Base-by-base conservation (phyloP, 1,284 basidiomycete species). In the Inonotus hispidus region DNA sequence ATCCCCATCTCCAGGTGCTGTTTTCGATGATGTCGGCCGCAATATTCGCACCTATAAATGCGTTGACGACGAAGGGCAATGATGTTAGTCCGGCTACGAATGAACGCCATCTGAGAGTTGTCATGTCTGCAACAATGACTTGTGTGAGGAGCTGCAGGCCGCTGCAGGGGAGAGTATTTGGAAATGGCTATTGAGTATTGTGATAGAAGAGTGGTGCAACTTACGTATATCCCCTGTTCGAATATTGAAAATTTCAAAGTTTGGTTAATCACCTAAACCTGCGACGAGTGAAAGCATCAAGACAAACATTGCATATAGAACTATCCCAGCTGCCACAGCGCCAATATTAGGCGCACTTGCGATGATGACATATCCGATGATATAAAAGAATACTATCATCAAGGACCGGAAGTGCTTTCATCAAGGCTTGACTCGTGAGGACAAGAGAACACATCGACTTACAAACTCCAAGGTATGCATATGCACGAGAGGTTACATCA, bases 41-140 rank as follows among this genome's bases (percentile, higher is more conserved):
- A 57, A 93, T 82, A 68, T 90, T 89, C 8, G 88, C 81, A 5
- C 87, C 83, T 65, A 93, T 79, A 71, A 86, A 92, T 47, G 79
- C 75, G 71, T 83, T 80, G 73, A 90, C 75, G 66, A 89, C 75
- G 74, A 87, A 90, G 13, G 90, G 90, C 39, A 85, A 71, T 6
- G 84, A 83, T 32, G 83, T 79, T 16, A 88, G 72, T 14, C 79
- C 79, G 1, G 84, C 80, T n/a, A 88, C 81, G 13, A 93, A 76
- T 10, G 88, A 90, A 61, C 91, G 82, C 87, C 88, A 93, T 68
- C 84, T 80, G 11, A 92, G 80, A 1, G 84, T 87, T 2, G 92
- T 92, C 66, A 89, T 85, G 69, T 94, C 91, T 21, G 90, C 90
- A 60, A 89, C 84, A 68, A 90, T 80, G 64, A 91, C 83, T 64